Percentiles rank a stretch among this genome's conserved stretches.
Evolutionary conservation across 495 filamentous ascomycete genomes (phyloP).

Genomic region (Hypoxylon rickii): DNA sequence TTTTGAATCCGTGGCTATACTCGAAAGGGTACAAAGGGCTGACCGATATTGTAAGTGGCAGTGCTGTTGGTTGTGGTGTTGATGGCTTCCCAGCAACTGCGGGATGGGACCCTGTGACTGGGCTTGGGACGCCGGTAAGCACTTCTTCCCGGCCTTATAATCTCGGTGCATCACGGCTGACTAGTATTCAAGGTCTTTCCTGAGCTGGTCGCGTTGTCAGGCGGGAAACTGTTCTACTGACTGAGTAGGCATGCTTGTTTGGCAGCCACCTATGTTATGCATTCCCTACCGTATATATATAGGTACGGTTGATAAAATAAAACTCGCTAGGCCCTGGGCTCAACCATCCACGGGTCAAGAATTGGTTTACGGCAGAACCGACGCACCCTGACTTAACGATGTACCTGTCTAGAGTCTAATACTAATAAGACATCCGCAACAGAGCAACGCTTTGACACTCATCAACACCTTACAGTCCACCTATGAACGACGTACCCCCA

Average conservation of each 20-base stretch:
- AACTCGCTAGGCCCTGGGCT: no score
- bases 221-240: conserved; percentile 21
- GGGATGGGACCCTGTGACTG: conserved; percentile 55
- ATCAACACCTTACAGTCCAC: conserved; percentile 11
- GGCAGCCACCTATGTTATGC: no score
- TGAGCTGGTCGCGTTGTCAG: conserved; percentile 24
- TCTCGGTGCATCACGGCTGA: not conserved
- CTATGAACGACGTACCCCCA: conserved; percentile 47
- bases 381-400: no score
- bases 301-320: no score
- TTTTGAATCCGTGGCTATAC: conserved; percentile 79
- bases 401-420: no score
- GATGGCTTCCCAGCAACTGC: conserved; percentile 42
- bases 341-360: no score
- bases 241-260: no score
- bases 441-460: no score
- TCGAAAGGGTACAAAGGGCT: conserved; percentile 55
- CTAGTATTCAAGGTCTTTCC: conserved; percentile 13
- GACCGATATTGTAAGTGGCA: conserved; percentile 66
- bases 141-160: not conserved
- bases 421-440: no score
- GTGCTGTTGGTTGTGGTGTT: conserved; percentile 65
- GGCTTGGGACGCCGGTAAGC: conserved; percentile 45
- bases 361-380: no score
- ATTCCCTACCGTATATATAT: no score